Percentiles rank a stretch among this genome's conserved stretches.
Conservation (phyloP, 495 filamentous ascomycete genomes). For the Penicillium maclennaniae region DNA sequence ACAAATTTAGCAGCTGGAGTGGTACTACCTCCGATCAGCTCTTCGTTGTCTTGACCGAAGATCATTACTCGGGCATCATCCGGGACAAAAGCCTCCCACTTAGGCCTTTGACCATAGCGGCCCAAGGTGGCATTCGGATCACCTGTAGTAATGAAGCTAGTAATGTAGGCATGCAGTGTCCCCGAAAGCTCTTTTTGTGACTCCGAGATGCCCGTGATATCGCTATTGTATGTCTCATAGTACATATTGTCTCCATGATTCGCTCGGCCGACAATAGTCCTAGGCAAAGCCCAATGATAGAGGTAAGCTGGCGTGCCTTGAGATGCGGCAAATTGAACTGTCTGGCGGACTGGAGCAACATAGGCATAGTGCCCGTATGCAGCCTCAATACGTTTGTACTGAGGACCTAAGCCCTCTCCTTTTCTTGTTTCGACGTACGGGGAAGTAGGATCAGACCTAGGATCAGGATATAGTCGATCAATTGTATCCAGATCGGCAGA, state of each 20-base stretch:
- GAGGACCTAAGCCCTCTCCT: conserved; percentile 42
- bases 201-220: conserved; percentile 31
- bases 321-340: conserved; percentile 47
- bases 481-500: conserved; percentile 46
- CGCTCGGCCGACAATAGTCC: conserved; percentile 44
- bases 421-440: conserved; percentile 35
- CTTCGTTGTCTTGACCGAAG: conserved; percentile 62
- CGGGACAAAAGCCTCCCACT: conserved; percentile 25
- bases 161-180: conserved; percentile 53
- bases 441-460: conserved; percentile 29
- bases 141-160: conserved; percentile 51
- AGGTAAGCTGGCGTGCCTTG: conserved; percentile 47
- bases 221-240: conserved; percentile 52
- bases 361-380: conserved; percentile 66
- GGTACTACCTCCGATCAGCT: conserved; percentile 41
- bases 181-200: conserved; percentile 48
- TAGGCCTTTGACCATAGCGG: conserved; percentile 27
- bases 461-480: conserved; percentile 56
- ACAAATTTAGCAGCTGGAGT: conserved; percentile 44
- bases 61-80: conserved; percentile 35
- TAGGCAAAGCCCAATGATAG: conserved; percentile 55
- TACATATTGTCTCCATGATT: conserved; percentile 59
- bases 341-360: conserved; percentile 61
- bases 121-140: conserved; percentile 44
- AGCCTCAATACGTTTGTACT: conserved; percentile 58